Conservation (phyloP, 1,284 basidiomycete species). For the Trametes hirsuta region DNA sequence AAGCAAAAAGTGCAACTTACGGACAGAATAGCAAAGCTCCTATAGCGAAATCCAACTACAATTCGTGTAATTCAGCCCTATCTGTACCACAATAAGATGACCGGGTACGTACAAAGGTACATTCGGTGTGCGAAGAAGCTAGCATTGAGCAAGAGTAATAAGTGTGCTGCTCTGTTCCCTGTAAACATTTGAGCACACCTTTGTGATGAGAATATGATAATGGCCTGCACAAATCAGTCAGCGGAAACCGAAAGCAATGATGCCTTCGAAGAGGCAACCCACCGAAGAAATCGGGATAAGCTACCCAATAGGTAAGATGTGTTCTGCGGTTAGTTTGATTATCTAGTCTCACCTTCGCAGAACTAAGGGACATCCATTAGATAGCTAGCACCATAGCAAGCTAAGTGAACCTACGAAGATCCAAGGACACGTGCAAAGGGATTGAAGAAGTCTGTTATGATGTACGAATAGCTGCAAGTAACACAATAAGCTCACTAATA, state of each 20-base stretch:
- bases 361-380: background rate
- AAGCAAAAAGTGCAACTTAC: background rate
- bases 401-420: background rate
- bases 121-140: background rate
- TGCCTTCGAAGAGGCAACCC: background rate
- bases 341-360: background rate
- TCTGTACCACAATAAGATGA: background rate
- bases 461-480: background rate
- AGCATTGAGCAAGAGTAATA: background rate
- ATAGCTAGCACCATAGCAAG: background rate
- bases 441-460: background rate
- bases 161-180: background rate
- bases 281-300: background rate
- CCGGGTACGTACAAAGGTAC: background rate
- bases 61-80: background rate
- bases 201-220: background rate
- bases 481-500: background rate
- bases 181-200: background rate
- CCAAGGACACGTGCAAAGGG: background rate
- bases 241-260: background rate
- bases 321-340: background rate
- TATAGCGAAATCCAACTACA: background rate
- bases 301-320: background rate
- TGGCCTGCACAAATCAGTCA: background rate
- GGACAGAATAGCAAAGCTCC: background rate